Evolutionary conservation across 2,329 filamentous ascomycete genomes (phyloP), one percentile per base, ranked within the genome.

Genomic region (Macroventuria anomochaeta): DNA sequence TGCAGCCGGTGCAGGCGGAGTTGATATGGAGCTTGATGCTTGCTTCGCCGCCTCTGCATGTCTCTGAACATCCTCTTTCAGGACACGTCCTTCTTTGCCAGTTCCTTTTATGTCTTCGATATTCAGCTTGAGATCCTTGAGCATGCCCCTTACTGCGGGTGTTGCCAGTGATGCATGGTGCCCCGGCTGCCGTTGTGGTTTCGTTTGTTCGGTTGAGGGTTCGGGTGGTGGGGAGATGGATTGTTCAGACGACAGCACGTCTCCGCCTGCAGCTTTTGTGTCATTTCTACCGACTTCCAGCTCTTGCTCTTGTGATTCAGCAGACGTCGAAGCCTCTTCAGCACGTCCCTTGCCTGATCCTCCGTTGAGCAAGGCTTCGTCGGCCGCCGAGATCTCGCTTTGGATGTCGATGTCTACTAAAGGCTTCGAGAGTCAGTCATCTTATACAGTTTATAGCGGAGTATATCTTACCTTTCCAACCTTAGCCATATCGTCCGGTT

Each of bases 401-500:
- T 91, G 86, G 62, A 97, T 93, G 74, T 97, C 93, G 58, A 97
- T 97, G 70, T 97, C 93, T 61, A 96, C 89, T 69, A 97, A 86
- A 12, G 93, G 89, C 85, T 95, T 55, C 18, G 20, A 18, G 28
- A 25, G 39, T 69, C 46, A 74, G 68, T 43, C 2, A 43, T 3
- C 0, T 15, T 5, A 3, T 7, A 17, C 11, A 5, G 5, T 26
- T n/a, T 10, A n/a, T 7, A 12, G 18, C 3, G 6, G 5, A 1
- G 18, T 0, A 12, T n/a, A 26, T 44, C 61, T 26, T 73, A 84
- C 82, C 75, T 80, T 93, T 63, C 95, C 95, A 21, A 97, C 96
- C 70, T 91, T 91, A 44, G 93, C 93, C 84, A 97, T 96, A 64
- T 97, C 95, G 61, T 96, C 95, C 26, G 92, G 88, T 59, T 97